Conservation (phyloP, 768 basidiomycete species). For the Tricholoma flavovirens region DNA sequence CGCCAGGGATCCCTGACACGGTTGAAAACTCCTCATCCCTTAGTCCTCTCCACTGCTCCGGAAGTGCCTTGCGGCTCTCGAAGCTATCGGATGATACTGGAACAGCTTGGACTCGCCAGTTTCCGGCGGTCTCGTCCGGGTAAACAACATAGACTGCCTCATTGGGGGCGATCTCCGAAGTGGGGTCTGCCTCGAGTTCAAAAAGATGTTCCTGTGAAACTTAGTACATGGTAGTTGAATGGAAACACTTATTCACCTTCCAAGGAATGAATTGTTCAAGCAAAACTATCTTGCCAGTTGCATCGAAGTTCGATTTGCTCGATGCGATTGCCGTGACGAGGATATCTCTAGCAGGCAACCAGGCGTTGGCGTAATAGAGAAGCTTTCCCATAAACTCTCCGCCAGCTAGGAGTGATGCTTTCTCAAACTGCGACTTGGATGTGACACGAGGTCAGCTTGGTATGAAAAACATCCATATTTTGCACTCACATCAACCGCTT, state of each 20-base stretch:
- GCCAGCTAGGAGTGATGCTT: conserved; percentile 80
- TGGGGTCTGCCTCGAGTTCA: conserved; percentile 65
- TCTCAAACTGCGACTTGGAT: conserved; percentile 60
- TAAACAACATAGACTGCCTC: conserved; percentile 84
- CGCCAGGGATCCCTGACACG: conserved; percentile 68
- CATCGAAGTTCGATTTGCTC: conserved; percentile 54
- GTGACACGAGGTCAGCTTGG: background rate
- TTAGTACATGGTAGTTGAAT: background rate
- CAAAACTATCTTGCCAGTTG: conserved; percentile 70
- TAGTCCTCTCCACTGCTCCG: conserved; percentile 89
- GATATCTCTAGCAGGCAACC: conserved; percentile 87
- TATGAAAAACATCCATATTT: background rate
- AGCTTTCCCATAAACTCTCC: conserved; percentile 77
- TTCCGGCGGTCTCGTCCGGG: conserved; percentile 68
- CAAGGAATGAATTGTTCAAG: conserved; percentile 81
- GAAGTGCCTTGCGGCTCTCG: conserved; percentile 85
- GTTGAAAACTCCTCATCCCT: conserved; percentile 78
- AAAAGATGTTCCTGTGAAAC: conserved; percentile 71
- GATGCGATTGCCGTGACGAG: conserved; percentile 54
- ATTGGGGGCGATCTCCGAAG: conserved; percentile 34
- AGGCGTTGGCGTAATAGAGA: conserved; percentile 80
- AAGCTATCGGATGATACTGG: conserved; percentile 80
- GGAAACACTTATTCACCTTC: conserved; percentile 53
- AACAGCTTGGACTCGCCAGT: conserved; percentile 93
- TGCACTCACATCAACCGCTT: conserved; percentile 63